These are phyloP conservation scores for Murraya koenigii DNA, from an alignment of 345 rosid species.

Conservation along the genomic window DNA sequence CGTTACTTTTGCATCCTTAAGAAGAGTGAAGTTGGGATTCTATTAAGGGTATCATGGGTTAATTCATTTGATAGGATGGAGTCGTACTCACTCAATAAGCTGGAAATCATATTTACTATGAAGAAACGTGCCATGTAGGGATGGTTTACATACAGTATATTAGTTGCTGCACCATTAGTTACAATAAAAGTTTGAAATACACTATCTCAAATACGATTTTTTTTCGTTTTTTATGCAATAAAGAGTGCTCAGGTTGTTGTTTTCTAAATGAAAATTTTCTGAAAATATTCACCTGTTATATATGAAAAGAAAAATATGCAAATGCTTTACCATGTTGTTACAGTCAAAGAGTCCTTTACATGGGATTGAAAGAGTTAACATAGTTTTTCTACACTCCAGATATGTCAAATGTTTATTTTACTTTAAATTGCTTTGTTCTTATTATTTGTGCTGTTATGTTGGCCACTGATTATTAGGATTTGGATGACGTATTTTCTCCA, in stretches of 20 bases:
- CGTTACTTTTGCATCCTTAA: background rate
- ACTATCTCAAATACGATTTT: background rate
- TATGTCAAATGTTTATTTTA: background rate
- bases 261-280: background rate
- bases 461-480: background rate
- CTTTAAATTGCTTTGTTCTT: background rate
- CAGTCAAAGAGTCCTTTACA: background rate
- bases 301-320: background rate
- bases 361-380: background rate
- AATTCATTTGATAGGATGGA: too few relatives aligned
- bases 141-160: background rate
- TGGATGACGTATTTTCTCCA: conserved; percentile 5
- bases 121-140: background rate
- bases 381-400: background rate
- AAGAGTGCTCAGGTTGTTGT: background rate
- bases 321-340: background rate
- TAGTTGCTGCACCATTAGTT: background rate
- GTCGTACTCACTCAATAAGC: background rate
- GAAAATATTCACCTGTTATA: background rate
- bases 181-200: background rate
- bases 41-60: background rate
- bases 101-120: background rate
- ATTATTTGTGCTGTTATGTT: background rate
- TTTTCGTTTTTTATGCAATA: background rate
- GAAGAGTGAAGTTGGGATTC: background rate